Percentiles rank a stretch among this genome's conserved stretches.
phyloP scores from a whole-genome alignment of 192 early-diverging fungal species.

The Piromyces sp. region DNA sequence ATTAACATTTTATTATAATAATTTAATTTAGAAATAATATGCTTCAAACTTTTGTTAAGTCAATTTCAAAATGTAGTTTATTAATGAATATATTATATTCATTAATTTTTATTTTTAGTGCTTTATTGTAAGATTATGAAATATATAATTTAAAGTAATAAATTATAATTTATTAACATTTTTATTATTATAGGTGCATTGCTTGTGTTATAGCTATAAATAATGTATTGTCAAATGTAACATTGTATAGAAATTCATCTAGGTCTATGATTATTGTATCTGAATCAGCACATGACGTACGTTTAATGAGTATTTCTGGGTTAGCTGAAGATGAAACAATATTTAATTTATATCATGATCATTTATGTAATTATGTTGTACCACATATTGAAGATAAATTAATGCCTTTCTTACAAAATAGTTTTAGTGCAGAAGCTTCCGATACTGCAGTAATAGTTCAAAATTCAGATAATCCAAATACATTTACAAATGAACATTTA shows the following conservation, averaged over 20 bases:
- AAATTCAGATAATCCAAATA: neutral
- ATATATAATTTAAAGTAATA: too few relatives aligned
- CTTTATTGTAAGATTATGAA: neutral
- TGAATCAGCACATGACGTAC: neutral
- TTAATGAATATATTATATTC: neutral
- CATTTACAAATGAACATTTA: neutral
- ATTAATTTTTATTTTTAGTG: neutral
- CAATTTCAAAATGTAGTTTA: neutral
- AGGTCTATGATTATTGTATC: neutral
- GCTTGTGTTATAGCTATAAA: neutral
- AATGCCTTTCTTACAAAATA: neutral
- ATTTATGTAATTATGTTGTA: neutral
- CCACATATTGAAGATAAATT: neutral
- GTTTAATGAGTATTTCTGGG: neutral
- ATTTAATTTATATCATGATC: neutral
- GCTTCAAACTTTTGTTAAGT: neutral
- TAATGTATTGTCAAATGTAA: neutral
- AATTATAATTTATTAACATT: neutral
- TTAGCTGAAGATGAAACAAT: neutral
- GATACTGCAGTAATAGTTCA: neutral
- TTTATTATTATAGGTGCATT: neutral
- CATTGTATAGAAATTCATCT: neutral
- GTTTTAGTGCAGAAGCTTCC: neutral
- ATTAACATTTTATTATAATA: too few relatives aligned
- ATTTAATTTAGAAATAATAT: neutral